Evolutionary conservation across 495 filamentous ascomycete species (phyloP), one percentile per base, ranked within the genome.

Genomic region (Xylaria intraflava): DNA sequence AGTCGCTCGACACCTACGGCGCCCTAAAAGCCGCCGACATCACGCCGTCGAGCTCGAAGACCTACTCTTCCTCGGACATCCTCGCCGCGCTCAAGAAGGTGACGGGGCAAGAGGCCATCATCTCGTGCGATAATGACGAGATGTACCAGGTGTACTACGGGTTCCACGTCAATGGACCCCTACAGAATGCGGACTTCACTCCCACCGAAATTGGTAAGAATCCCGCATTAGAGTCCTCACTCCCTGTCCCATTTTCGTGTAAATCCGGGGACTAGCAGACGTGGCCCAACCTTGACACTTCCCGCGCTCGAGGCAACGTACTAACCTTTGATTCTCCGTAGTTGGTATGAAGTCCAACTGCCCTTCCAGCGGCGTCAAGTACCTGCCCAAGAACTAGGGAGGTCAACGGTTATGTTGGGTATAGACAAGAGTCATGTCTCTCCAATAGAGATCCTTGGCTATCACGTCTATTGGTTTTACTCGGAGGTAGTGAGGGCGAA

Each of bases 121-220:
- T 80, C 8, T 69, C 90, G 10, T 78, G 80, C 38, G 92, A 86
- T 64, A 65, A 67, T 17, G 62, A 72, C 23, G 58, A 56, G 22
- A 66, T 94, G 30, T 82, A 87, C 54, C 82, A 91, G 65, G 78
- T 88, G 14, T 90, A 84, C 80, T 93, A 93, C 62, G 79, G 82
- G 58, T 92, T 83, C 71, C 83, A 89, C 56, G 79, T 90, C 14
- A 74, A 78, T 22, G 89, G 89, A 24, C 80, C 76, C 24, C 67
- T 91, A 14, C 83, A 86, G 59, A 83, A 74, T 1, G 89, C 86
- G 12, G 66, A 78, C 40, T 92, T 91, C 65, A 74, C 87, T 23
- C 65, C 85, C 8, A 19, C 60, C 10, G 53, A 36, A 14, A 82
- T 41, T 20, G 27, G 52, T 55, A 19, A 46, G 51, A 16, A 1